Percentiles rank a stretch among this genome's conserved stretches.
phyloP scores from a whole-genome alignment of 202 grass and related monocot species.

The Elaeis oleifera region DNA sequence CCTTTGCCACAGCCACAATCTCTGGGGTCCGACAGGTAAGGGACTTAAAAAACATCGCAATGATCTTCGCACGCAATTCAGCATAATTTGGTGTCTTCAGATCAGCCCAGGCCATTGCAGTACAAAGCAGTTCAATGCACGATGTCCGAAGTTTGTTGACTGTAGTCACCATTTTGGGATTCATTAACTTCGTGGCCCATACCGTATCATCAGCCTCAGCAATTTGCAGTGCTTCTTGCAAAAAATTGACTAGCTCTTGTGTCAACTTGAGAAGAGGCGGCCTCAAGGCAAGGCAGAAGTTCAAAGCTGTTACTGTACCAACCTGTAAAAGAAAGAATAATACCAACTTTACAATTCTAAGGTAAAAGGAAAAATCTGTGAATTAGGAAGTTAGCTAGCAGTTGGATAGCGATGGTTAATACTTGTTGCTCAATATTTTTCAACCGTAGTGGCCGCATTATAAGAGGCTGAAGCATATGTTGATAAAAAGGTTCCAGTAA shows the following conservation, averaged over 20 bases:
- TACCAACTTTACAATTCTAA: neutral
- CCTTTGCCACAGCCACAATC: constrained; percentile 96
- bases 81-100: constrained; percentile 68
- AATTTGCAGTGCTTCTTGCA: constrained; percentile 99
- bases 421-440: constrained; percentile 99
- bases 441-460: constrained; percentile 63
- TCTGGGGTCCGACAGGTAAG: constrained; percentile 83
- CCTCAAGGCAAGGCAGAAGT: constrained; percentile 91
- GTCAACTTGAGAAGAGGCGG: constrained; percentile 94
- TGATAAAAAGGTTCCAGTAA: constrained; percentile 84
- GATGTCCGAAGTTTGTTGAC: constrained; percentile 91
- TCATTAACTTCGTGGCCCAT: constrained; percentile 95
- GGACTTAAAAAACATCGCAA: constrained; percentile 99
- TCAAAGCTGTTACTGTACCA: constrained; percentile 91
- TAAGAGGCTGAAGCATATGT: constrained; percentile 84
- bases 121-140: constrained; percentile 96
- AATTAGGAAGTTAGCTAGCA: no score
- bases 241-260: constrained; percentile 79
- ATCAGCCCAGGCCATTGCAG: constrained; percentile 98
- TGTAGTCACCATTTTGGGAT: constrained; percentile 81
- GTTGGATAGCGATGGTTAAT: neutral
- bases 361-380: neutral
- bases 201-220: constrained; percentile 97
- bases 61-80: constrained; percentile 89
- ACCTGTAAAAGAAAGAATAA: constrained; percentile 43